These are phyloP conservation scores for Vitis amurensis DNA, from an alignment of 164 flowering plant genomes.

Conservation along the genomic window DNA sequence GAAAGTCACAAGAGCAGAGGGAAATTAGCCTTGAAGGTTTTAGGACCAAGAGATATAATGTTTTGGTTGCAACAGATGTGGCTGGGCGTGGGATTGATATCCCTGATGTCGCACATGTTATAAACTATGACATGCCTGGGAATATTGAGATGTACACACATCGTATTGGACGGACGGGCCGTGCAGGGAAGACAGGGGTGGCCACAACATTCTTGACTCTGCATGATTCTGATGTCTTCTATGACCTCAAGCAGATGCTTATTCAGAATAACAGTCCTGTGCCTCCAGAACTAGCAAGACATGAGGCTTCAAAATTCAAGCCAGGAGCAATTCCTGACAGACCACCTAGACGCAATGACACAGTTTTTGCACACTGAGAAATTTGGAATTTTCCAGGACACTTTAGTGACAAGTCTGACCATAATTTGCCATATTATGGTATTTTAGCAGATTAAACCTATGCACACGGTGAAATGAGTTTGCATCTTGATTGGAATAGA, in stretches of 20 bases:
- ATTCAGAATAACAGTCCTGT: constrained; percentile 81
- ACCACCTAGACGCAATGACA: constrained; percentile 87
- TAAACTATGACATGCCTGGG: constrained; percentile 84
- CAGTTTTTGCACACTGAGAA: constrained; percentile 70
- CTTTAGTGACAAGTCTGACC: too few species aligned
- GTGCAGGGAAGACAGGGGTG: constrained; percentile 93
- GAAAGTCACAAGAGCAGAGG: constrained; percentile 89
- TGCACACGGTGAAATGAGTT: too few species aligned
- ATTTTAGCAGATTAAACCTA: too few species aligned
- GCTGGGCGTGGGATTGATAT: constrained; percentile 97
- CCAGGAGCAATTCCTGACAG: constrained; percentile 85
- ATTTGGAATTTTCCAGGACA: neutral
- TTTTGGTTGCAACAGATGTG: constrained; percentile 94
- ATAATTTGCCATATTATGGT: too few species aligned
- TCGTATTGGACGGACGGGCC: constrained; percentile 93
- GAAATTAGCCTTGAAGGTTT: constrained; percentile 94
- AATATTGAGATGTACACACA: constrained; percentile 84
- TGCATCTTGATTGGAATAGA: neutral
- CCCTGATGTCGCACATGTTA: constrained; percentile 89
- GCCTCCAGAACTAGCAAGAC: constrained; percentile 87
- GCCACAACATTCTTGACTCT: constrained; percentile 90
- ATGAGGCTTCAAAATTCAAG: constrained; percentile 90
- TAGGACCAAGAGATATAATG: constrained; percentile 77
- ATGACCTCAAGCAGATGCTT: constrained; percentile 94
- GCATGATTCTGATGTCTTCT: constrained; percentile 81